Evolutionary conservation across 805 yeast genomes (phyloP).

Genomic region (Sugiyamaella mastotermitis): DNA sequence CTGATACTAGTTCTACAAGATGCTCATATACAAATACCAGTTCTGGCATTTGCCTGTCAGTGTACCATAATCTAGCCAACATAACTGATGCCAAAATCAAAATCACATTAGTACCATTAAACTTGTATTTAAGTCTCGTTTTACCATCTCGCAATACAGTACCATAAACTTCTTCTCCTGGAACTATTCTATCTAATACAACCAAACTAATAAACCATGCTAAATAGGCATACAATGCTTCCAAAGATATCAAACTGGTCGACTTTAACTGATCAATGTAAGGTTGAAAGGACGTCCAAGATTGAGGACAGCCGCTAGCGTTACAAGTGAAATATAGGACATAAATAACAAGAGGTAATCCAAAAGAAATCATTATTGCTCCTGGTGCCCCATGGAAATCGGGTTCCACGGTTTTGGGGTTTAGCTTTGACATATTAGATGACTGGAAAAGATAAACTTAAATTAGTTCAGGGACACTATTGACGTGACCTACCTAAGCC

Average conservation of each 20-base stretch:
- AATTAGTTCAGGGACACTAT: no score
- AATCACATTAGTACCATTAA: slow-evolving; percentile 68
- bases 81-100: slow-evolving; percentile 35
- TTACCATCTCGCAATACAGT: slow-evolving; percentile 66
- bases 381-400: slow-evolving; percentile 83
- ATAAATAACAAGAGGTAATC: slow-evolving; percentile 60
- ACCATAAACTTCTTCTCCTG: slow-evolving; percentile 63
- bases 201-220: slow-evolving; percentile 69
- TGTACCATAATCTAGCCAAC: slow-evolving; percentile 44
- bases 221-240: slow-evolving; percentile 59
- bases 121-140: slow-evolving; percentile 59
- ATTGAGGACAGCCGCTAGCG: slow-evolving; percentile 34
- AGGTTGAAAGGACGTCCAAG: slow-evolving; percentile 17
- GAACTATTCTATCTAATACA: slow-evolving; percentile 55
- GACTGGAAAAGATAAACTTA: no score
- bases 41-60: slow-evolving; percentile 65
- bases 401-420: slow-evolving; percentile 63
- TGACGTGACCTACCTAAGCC: no score
- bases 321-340: slow-evolving; percentile 58
- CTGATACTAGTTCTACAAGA: slow-evolving; percentile 56
- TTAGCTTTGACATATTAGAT: slow-evolving; percentile 29
- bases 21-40: slow-evolving; percentile 68
- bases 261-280: slow-evolving; percentile 14
- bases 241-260: slow-evolving; percentile 21
- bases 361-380: slow-evolving; percentile 55